phyloP scores from a whole-genome alignment of 306 rosid species.

The Cicer arietinum region DNA sequence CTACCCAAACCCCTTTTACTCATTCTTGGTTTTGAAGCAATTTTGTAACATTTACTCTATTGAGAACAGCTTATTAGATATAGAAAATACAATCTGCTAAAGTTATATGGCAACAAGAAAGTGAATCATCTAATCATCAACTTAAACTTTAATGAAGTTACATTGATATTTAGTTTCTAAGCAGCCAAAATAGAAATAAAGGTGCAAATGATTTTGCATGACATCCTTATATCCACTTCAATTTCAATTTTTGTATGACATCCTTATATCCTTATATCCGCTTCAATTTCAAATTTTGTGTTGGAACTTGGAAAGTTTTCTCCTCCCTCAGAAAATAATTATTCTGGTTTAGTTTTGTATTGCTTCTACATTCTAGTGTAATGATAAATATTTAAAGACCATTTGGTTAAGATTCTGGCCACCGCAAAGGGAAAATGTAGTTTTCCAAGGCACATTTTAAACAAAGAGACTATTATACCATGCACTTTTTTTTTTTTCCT shows the following conservation, averaged over 20 bases:
- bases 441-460: neutral
- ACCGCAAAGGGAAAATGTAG: neutral
- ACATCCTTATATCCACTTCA: neutral
- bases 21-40: conserved; percentile 18
- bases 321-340: conserved; percentile 12
- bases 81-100: conserved; percentile 8
- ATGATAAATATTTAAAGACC: neutral
- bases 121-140: conserved; percentile 14
- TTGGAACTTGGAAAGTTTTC: conserved; percentile 13
- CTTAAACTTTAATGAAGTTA: conserved; percentile 28
- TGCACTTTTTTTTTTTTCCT: conserved; percentile 9
- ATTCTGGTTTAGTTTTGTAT: conserved; percentile 31
- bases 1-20: neutral
- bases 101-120: conserved; percentile 11
- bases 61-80: neutral
- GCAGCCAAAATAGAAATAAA: conserved; percentile 24
- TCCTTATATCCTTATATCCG: neutral
- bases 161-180: conserved; percentile 18
- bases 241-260: neutral
- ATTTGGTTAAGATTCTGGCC: neutral
- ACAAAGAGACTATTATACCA: neutral
- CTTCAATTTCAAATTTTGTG: neutral
- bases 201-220: neutral
- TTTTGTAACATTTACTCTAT: conserved; percentile 10
- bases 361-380: conserved; percentile 24